Conservation (phyloP, 2,329 filamentous ascomycete species). For the Coniochaeta sp. region DNA sequence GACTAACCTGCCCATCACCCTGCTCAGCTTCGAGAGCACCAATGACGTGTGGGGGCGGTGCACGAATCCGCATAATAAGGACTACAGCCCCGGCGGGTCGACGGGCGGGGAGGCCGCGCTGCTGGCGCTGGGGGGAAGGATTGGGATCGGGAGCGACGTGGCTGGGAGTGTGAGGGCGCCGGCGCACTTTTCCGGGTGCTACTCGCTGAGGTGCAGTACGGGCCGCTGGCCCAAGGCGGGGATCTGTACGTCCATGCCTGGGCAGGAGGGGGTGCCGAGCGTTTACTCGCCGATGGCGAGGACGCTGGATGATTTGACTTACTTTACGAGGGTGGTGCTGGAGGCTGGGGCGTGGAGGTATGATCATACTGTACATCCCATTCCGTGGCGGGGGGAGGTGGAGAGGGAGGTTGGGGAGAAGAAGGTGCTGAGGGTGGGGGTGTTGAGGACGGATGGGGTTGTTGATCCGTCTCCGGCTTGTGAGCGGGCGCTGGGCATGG, state of each 20-base stretch:
- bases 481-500: conserved; percentile 62
- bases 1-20: conserved; percentile 80
- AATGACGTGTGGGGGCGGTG: conserved; percentile 74
- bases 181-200: conserved; percentile 85
- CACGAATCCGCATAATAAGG: conserved; percentile 75
- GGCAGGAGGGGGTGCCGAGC: conserved; percentile 81
- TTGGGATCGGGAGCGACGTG: conserved; percentile 86
- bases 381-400: conserved; percentile 65
- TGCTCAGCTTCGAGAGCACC: conserved; percentile 78
- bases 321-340: conserved; percentile 74
- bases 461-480: conserved; percentile 85
- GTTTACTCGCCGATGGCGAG: conserved; percentile 92
- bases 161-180: conserved; percentile 82
- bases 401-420: conserved; percentile 53
- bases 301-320: conserved; percentile 72
- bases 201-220: conserved; percentile 78
- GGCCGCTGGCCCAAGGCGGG: conserved; percentile 86
- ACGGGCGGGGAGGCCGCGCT: conserved; percentile 81
- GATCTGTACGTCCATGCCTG: conserved; percentile 80
- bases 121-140: conserved; percentile 73
- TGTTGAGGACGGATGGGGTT: conserved; percentile 73
- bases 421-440: conserved; percentile 61
- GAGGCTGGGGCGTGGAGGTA: conserved; percentile 81
- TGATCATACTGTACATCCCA: conserved; percentile 76
- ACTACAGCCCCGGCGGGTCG: conserved; percentile 81